Evolutionary conservation across 257 asterid species (phyloP).

Genomic region (Solanum ahanhuiri): DNA sequence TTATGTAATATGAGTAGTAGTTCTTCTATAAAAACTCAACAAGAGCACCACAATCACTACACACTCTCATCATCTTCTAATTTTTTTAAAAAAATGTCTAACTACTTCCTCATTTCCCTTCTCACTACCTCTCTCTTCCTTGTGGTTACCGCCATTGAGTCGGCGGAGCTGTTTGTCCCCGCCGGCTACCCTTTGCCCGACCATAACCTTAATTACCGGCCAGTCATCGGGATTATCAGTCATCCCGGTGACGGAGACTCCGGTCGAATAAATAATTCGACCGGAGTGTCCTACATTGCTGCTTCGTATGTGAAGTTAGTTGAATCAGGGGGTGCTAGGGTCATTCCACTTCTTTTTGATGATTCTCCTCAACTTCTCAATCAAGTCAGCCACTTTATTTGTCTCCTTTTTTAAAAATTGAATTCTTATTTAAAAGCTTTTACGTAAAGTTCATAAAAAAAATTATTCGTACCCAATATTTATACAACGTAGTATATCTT

Average conservation of each 20-base stretch:
- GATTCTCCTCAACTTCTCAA: constrained; percentile 54
- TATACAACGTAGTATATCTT: neutral
- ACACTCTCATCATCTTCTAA: neutral
- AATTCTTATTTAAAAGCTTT: neutral
- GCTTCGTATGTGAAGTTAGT: constrained; percentile 89
- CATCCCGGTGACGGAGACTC: constrained; percentile 96
- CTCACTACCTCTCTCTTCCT: neutral
- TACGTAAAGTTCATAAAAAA: neutral
- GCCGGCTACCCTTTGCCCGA: constrained; percentile 38
- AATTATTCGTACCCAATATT: no score
- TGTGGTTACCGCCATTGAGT: neutral
- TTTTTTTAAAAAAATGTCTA: accelerated
- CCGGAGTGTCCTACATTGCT: constrained; percentile 66
- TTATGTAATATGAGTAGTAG: neutral
- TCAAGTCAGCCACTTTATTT: constrained; percentile 15
- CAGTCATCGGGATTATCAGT: constrained; percentile 70
- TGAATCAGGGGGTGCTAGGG: constrained; percentile 92
- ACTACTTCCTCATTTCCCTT: neutral
- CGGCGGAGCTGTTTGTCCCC: neutral
- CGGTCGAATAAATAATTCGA: constrained; percentile 53
- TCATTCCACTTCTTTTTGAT: constrained; percentile 71
- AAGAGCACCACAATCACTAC: neutral
- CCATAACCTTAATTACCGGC: constrained; percentile 58
- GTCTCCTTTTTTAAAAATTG: neutral
- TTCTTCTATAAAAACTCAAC: neutral